Conservation (phyloP, 257 asterid species). For the Echites panduratus region DNA sequence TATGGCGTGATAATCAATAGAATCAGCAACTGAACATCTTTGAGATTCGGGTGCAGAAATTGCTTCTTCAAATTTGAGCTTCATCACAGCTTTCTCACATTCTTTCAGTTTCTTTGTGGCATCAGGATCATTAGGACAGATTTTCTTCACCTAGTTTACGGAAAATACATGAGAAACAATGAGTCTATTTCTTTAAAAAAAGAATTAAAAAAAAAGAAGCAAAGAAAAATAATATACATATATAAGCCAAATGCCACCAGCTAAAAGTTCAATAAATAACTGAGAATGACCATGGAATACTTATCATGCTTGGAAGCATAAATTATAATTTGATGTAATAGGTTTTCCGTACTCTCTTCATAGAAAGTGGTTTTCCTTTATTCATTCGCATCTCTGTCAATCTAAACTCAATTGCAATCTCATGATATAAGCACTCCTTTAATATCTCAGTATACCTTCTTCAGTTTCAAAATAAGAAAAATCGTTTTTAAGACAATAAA, state of each 20-base stretch:
- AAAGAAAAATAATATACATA: neutral
- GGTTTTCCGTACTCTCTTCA: neutral
- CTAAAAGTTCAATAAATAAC: neutral
- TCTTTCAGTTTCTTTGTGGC: conserved; percentile 91
- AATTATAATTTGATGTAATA: neutral
- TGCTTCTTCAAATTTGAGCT: conserved; percentile 94
- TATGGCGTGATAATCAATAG: conserved; percentile 76
- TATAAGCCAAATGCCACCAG: too few species aligned
- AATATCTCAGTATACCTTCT: neutral
- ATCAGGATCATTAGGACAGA: conserved; percentile 91
- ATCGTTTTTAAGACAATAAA: neutral
- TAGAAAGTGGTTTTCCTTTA: neutral
- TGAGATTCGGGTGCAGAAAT: conserved; percentile 69
- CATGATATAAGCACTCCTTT: neutral
- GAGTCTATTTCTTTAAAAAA: neutral
- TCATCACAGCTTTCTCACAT: conserved; percentile 96
- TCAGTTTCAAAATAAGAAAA: neutral
- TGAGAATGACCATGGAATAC: neutral
- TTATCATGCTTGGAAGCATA: neutral
- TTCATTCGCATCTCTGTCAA: neutral
- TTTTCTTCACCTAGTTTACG: conserved; percentile 59
- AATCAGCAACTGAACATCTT: conserved; percentile 65
- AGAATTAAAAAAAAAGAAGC: too few species aligned
- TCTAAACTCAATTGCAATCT: neutral
- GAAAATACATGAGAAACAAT: conserved; percentile 1